A percentile compares a stretch with the other conserved stretches of the same genome.
Evolutionary conservation across 2,329 filamentous ascomycete genomes (phyloP).

Genomic region (Nigrospora sphaerica): DNA sequence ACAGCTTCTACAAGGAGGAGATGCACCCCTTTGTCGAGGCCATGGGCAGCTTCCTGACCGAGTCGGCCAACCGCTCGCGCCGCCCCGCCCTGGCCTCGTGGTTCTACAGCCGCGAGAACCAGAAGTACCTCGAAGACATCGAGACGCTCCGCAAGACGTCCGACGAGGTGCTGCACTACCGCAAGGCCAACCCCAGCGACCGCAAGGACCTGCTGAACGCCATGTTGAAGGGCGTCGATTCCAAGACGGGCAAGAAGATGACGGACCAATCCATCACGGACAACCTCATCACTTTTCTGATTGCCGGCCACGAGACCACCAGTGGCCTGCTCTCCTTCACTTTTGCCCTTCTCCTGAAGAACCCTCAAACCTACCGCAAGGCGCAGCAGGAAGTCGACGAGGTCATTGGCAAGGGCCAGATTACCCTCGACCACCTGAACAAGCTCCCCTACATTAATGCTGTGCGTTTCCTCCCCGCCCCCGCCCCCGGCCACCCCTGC

Average conservation of each 20-base stretch:
- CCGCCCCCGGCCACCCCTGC: neutral
- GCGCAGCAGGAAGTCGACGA: slow-evolving; percentile 46
- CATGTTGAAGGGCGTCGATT: slow-evolving; percentile 62
- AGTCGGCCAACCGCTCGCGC: slow-evolving; percentile 42
- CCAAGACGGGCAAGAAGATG: slow-evolving; percentile 59
- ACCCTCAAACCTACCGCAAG: slow-evolving; percentile 36
- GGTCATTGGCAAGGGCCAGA: slow-evolving; percentile 36
- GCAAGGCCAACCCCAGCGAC: slow-evolving; percentile 44
- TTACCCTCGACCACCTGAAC: slow-evolving; percentile 38
- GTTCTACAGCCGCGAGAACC: slow-evolving; percentile 39
- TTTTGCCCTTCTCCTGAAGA: slow-evolving; percentile 41
- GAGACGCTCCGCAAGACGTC: slow-evolving; percentile 46
- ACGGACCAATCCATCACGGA: slow-evolving; percentile 56
- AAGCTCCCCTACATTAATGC: slow-evolving; percentile 47
- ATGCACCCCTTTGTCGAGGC: slow-evolving; percentile 64
- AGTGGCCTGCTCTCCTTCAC: slow-evolving; percentile 42
- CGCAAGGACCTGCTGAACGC: slow-evolving; percentile 63
- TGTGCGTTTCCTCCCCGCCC: neutral
- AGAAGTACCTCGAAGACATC: slow-evolving; percentile 49
- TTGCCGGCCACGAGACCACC: slow-evolving; percentile 46
- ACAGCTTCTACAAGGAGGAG: slow-evolving; percentile 63
- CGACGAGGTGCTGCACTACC: slow-evolving; percentile 51
- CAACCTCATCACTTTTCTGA: slow-evolving; percentile 49
- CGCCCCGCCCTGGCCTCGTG: slow-evolving; percentile 40
- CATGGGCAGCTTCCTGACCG: slow-evolving; percentile 57